A percentile compares a stretch with the other conserved stretches of the same genome.
phyloP scores from a whole-genome alignment of 768 basidiomycete species.

The Cystofilobasidium macerans region DNA sequence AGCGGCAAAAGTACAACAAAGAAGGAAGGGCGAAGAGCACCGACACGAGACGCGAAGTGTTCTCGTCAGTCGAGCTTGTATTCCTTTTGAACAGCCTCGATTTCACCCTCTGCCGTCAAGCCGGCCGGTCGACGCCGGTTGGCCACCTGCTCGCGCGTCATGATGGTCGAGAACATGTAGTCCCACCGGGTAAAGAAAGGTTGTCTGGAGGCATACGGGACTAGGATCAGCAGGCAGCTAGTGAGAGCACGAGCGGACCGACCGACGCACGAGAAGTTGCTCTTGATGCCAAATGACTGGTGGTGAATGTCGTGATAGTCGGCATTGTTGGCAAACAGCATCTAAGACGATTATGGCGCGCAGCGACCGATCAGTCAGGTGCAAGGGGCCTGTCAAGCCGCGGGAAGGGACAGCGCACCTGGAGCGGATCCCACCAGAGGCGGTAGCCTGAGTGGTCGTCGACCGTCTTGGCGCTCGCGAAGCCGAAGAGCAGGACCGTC shows the following conservation, averaged over 20 bases:
- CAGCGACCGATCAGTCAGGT: too few species aligned
- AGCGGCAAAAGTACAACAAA: too few species aligned
- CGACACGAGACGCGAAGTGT: too few species aligned
- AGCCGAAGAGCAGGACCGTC: conserved; percentile 61
- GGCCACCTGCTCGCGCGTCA: conserved; percentile 38
- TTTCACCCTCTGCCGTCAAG: conserved; percentile 4
- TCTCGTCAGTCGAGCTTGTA: conserved; percentile 27
- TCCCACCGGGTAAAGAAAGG: conserved; percentile 67
- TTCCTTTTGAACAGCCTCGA: conserved; percentile 18
- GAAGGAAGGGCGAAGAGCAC: too few species aligned
- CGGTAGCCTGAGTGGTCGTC: conserved; percentile 90
- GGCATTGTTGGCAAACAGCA: conserved; percentile 75
- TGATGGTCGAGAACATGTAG: conserved; percentile 62
- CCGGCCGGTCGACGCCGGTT: conserved; percentile 17
- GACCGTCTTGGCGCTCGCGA: conserved; percentile 47
- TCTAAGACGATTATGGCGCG: too few species aligned
- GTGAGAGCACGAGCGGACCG: not conserved
- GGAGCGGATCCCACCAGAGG: conserved; percentile 77
- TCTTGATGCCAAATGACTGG: conserved; percentile 83
- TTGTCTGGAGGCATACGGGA: conserved; percentile 5
- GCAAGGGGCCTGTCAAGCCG: not conserved
- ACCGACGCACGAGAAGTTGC: conserved; percentile 65
- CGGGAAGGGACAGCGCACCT: conserved; percentile 14
- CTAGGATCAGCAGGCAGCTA: not conserved
- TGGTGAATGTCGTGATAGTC: conserved; percentile 99